These are phyloP conservation scores for Sporobolomyces phaffii DNA, from an alignment of 768 basidiomycete species.

Conservation along the genomic window DNA sequence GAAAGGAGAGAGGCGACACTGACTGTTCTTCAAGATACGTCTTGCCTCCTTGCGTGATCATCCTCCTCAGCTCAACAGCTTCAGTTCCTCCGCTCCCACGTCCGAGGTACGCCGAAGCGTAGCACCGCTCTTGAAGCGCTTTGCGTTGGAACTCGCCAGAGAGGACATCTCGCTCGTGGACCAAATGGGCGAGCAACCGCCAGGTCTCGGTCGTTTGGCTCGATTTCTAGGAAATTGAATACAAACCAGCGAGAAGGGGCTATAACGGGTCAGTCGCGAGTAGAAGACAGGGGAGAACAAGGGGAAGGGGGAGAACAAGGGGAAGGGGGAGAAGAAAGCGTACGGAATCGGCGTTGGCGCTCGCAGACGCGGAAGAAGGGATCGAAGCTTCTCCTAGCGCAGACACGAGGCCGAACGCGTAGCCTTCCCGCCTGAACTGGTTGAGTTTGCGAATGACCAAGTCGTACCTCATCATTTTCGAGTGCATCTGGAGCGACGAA, in stretches of 20 bases:
- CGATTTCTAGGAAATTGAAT: constrained; percentile 42
- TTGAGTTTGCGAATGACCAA: constrained; percentile 73
- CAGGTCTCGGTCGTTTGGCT: constrained; percentile 46
- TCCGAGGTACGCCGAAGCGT: constrained; percentile 66
- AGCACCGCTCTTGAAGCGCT: constrained; percentile 72
- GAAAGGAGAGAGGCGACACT: constrained; percentile 18
- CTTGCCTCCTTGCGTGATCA: constrained; percentile 70
- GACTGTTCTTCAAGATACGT: constrained; percentile 78
- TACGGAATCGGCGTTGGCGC: constrained; percentile 12
- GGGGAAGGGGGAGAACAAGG: not conserved
- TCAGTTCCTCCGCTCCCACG: constrained; percentile 55
- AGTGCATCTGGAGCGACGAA: constrained; percentile 55
- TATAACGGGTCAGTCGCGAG: too few relatives aligned
- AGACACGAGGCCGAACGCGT: constrained; percentile 43
- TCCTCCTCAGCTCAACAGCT: constrained; percentile 59
- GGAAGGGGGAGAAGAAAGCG: not conserved
- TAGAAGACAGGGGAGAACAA: too few relatives aligned
- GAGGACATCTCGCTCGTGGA: constrained; percentile 45
- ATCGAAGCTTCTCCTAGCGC: constrained; percentile 50
- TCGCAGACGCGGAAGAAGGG: not conserved
- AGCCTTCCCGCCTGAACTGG: constrained; percentile 54
- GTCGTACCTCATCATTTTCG: constrained; percentile 94
- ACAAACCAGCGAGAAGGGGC: too few relatives aligned
- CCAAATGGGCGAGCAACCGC: constrained; percentile 45
- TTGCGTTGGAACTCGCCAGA: constrained; percentile 48